These are phyloP conservation scores for Fusarium newnesense DNA, from an alignment of 2,329 filamentous ascomycete species.

Conservation along the genomic window DNA sequence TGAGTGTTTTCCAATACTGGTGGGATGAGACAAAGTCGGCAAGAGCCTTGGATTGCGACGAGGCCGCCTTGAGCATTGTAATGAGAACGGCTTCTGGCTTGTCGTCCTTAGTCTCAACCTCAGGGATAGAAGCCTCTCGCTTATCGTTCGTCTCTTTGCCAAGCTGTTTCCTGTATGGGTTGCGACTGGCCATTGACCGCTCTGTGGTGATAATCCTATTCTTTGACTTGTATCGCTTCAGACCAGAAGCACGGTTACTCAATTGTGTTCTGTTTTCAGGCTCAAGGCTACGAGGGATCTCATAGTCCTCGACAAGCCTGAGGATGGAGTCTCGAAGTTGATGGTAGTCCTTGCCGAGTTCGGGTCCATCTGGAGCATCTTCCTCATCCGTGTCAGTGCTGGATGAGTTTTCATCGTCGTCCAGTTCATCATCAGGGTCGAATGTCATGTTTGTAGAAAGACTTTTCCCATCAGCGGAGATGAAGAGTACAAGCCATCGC, in stretches of 20 bases:
- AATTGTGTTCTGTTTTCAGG: constrained; percentile 71
- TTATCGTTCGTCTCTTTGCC: constrained; percentile 23
- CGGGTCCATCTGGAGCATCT: constrained; percentile 68
- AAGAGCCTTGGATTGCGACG: constrained; percentile 78
- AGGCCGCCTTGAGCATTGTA: constrained; percentile 80
- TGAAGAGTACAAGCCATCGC: constrained; percentile 83
- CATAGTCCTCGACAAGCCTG: constrained; percentile 83
- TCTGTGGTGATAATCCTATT: constrained; percentile 66
- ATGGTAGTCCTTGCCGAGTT: constrained; percentile 82
- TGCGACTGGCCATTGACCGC: constrained; percentile 64
- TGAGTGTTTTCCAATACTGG: constrained; percentile 84
- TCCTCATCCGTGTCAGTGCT: constrained; percentile 70
- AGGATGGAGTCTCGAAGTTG: constrained; percentile 83
- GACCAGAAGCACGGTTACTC: constrained; percentile 74
- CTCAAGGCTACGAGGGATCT: constrained; percentile 76
- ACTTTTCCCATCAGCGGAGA: constrained; percentile 76
- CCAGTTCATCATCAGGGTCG: constrained; percentile 72
- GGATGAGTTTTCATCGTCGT: constrained; percentile 72
- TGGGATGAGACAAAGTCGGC: constrained; percentile 87
- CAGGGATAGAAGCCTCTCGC: constrained; percentile 9
- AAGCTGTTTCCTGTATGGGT: constrained; percentile 62
- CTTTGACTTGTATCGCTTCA: constrained; percentile 69
- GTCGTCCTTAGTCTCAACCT: constrained; percentile 42
- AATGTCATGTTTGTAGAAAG: constrained; percentile 79
- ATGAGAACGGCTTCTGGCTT: constrained; percentile 68